phyloP scores from a whole-genome alignment of 2,329 filamentous ascomycete species.

The Diaporthe ilicicola region DNA sequence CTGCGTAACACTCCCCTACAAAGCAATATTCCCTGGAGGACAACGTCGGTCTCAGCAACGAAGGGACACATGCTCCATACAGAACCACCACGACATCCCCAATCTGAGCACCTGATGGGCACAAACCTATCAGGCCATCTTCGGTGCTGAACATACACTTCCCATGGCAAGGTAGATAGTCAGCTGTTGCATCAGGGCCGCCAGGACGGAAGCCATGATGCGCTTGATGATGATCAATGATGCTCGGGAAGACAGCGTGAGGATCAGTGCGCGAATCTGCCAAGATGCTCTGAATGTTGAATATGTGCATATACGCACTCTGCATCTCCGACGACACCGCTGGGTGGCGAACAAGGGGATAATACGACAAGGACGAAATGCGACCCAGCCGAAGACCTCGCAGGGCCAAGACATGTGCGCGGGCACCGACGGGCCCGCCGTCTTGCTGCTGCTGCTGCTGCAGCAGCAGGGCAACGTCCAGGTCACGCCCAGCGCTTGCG shows the following conservation, averaged over 20 bases:
- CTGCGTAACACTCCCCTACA: not conserved
- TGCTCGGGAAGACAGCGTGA: not conserved
- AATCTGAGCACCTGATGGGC: slow-evolving; percentile 2
- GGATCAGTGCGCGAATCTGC: not conserved
- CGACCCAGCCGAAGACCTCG: too few species aligned
- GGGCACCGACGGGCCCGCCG: too few species aligned
- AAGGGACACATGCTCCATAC: not conserved
- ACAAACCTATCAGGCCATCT: not conserved
- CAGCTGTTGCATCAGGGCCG: not conserved
- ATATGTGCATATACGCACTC: not conserved
- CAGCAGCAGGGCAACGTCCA: too few species aligned
- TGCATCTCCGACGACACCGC: not conserved
- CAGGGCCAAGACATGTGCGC: too few species aligned
- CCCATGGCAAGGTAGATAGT: not conserved
- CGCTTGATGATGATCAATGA: not conserved
- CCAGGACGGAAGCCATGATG: not conserved
- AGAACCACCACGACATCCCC: not conserved
- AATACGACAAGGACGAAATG: too few species aligned
- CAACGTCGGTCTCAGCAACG: not conserved
- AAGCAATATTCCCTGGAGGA: not conserved
- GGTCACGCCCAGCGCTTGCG: too few species aligned
- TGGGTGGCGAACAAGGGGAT: too few species aligned
- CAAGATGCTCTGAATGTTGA: not conserved
- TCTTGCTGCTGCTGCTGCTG: too few species aligned
- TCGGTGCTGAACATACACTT: not conserved